Percentiles rank a stretch among this genome's conserved stretches.
phyloP scores from a whole-genome alignment of 83 land plant genomes.

The Thuja plicata region DNA sequence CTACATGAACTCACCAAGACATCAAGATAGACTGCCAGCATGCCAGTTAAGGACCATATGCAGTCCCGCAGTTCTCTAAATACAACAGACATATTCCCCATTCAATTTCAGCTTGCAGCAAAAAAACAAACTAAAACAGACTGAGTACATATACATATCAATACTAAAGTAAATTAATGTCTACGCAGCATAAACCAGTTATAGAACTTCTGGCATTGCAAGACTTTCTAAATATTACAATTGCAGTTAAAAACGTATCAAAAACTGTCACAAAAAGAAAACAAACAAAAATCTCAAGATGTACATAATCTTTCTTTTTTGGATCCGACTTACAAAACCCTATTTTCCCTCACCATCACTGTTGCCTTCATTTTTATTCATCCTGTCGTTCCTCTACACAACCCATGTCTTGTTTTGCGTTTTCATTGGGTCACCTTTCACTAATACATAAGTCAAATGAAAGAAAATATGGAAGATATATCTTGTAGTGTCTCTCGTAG shows the following conservation, averaged over 20 bases:
- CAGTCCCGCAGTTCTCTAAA: conserved; percentile 49
- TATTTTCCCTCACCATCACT: not conserved
- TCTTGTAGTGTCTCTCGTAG: not conserved
- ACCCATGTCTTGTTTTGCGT: not conserved
- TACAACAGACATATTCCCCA: conserved; percentile 1
- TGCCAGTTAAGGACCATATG: conserved; percentile 51
- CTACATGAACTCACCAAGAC: conserved; percentile 44
- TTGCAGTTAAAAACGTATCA: not conserved
- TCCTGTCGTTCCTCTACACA: not conserved
- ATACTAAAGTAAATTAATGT: not conserved
- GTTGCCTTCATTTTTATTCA: not conserved
- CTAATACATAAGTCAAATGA: not conserved
- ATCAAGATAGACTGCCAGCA: conserved; percentile 59
- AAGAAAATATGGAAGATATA: not conserved
- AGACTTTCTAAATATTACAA: not conserved
- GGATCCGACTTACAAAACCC: not conserved
- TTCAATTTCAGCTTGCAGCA: not conserved
- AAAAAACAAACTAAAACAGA: not conserved
- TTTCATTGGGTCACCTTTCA: not conserved
- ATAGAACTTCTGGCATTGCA: not conserved
- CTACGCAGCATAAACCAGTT: not conserved
- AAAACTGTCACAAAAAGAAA: not conserved
- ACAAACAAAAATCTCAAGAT: not conserved
- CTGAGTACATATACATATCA: not conserved
- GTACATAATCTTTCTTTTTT: not conserved